A percentile compares a stretch with the other conserved stretches of the same genome.
These are phyloP conservation scores for Talaromyces thailandensis DNA, from an alignment of 495 filamentous ascomycete genomes.

Conservation along the genomic window DNA sequence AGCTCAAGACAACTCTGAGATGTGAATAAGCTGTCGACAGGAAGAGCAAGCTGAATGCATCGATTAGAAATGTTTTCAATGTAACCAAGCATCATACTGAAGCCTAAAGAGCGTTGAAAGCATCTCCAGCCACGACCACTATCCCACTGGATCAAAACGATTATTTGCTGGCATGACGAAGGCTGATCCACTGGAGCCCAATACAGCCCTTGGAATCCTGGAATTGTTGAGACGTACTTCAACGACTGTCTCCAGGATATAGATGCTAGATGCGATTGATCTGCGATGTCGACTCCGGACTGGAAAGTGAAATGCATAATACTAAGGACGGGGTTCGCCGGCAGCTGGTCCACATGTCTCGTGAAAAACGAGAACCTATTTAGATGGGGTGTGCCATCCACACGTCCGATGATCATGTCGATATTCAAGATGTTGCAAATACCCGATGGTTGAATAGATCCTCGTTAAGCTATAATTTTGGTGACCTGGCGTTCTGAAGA, in stretches of 20 bases:
- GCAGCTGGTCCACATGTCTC: constrained; percentile 1
- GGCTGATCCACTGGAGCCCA: constrained; percentile 5
- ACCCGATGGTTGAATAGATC: background rate
- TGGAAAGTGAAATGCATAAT: constrained; percentile 10
- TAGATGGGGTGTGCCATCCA: background rate
- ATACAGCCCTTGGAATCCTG: constrained; percentile 6
- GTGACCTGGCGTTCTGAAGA: background rate
- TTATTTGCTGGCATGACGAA: constrained; percentile 8
- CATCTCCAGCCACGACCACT: constrained; percentile 4
- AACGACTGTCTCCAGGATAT: constrained; percentile 5
- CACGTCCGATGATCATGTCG: background rate
- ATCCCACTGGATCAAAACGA: constrained; percentile 11
- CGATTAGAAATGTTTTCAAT: constrained; percentile 8
- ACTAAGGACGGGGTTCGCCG: constrained; percentile 4
- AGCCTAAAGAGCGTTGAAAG: constrained; percentile 9
- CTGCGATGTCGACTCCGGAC: constrained; percentile 7
- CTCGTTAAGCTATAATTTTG: background rate
- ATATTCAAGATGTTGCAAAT: background rate
- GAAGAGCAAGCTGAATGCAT: constrained; percentile 6
- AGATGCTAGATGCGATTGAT: constrained; percentile 3
- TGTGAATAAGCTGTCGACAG: background rate
- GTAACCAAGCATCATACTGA: constrained; percentile 11
- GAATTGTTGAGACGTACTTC: constrained; percentile 7
- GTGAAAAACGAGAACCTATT: background rate
- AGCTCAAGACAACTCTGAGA: background rate